Conservation (phyloP, 2,329 filamentous ascomycete species). For the Aspergillus aculeatus region DNA sequence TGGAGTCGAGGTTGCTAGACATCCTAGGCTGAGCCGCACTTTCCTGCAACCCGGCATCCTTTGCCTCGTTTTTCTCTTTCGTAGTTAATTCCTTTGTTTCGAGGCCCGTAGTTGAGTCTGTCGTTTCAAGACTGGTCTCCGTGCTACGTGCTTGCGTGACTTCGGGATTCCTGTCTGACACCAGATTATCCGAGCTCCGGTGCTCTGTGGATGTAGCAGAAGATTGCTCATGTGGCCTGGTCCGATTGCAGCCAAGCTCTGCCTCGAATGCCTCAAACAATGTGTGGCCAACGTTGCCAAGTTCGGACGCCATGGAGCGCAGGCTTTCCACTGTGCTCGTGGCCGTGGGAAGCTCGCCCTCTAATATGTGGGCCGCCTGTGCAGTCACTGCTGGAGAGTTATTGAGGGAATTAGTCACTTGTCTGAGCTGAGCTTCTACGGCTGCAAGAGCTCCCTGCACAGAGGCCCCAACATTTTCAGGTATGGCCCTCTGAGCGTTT, state of each 20-base stretch:
- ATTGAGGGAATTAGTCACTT: constrained; percentile 37
- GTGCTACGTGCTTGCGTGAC: neutral
- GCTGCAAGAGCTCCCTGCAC: constrained; percentile 37
- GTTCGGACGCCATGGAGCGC: constrained; percentile 41
- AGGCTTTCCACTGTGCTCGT: constrained; percentile 40
- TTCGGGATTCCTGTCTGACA: neutral
- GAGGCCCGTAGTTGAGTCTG: neutral
- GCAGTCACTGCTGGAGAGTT: constrained; percentile 37
- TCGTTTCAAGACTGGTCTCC: neutral
- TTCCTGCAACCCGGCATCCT: neutral
- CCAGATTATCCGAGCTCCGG: neutral
- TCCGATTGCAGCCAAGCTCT: constrained; percentile 29
- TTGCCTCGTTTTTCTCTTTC: neutral
- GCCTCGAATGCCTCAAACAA: constrained; percentile 39
- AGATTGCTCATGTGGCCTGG: constrained; percentile 5
- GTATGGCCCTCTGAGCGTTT: constrained; percentile 35
- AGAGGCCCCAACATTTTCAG: constrained; percentile 36
- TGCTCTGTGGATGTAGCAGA: constrained; percentile 8
- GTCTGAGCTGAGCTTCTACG: constrained; percentile 39
- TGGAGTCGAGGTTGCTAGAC: neutral
- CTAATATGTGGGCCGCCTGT: constrained; percentile 37
- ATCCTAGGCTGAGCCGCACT: neutral
- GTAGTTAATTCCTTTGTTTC: neutral
- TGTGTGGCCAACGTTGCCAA: constrained; percentile 40
- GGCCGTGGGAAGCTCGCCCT: constrained; percentile 37